Evolutionary conservation across 257 asterid genomes (phyloP).

Genomic region (Anisodus acutangulus): DNA sequence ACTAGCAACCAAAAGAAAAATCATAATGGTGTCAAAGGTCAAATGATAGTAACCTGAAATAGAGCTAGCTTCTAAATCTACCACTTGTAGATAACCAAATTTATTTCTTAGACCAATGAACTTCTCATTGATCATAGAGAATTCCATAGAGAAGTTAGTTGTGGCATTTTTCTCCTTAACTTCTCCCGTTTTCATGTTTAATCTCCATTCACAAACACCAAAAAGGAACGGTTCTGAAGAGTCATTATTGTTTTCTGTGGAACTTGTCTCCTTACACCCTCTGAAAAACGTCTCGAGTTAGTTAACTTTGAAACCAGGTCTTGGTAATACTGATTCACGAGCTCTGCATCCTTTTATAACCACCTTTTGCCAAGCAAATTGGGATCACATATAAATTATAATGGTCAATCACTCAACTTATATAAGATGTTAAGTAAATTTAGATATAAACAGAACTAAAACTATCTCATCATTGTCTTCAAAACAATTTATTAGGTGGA

Average conservation of each 20-base stretch:
- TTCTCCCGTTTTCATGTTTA: slow-evolving; percentile 50
- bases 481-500: slow-evolving; percentile 69
- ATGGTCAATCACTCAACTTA: no score
- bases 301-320: slow-evolving; percentile 37
- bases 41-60: slow-evolving; percentile 43
- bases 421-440: no score
- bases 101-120: slow-evolving; percentile 43
- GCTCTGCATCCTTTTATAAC: slow-evolving; percentile 62
- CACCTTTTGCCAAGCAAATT: slow-evolving; percentile 41
- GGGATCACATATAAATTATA: no score
- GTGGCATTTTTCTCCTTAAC: slow-evolving; percentile 53
- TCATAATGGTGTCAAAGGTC: background rate
- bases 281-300: no score
- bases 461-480: slow-evolving; percentile 63
- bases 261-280: background rate
- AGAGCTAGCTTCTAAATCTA: slow-evolving; percentile 46
- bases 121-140: slow-evolving; percentile 60
- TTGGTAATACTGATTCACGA: slow-evolving; percentile 57
- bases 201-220: slow-evolving; percentile 64
- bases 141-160: slow-evolving; percentile 47
- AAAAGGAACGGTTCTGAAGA: slow-evolving; percentile 25
- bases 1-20: no score
- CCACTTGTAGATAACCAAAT: slow-evolving; percentile 58
- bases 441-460: background rate
- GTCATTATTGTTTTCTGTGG: no score